Evolutionary conservation across 345 rosid genomes (phyloP).

Genomic region (Alliaria petiolata): DNA sequence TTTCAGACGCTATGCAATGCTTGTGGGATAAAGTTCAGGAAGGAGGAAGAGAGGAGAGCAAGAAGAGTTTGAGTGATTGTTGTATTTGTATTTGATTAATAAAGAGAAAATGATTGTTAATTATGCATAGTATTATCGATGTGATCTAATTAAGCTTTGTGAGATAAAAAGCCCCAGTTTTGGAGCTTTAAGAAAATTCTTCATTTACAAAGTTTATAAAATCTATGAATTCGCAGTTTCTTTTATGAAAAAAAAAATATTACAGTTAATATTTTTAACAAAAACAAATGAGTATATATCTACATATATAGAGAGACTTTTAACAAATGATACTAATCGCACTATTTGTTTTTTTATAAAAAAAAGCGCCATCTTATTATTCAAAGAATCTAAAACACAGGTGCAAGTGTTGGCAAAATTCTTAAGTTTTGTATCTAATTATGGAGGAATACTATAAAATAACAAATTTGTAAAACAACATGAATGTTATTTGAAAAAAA

Average conservation of each 20-base stretch:
- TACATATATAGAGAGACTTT: not conserved
- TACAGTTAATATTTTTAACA: not conserved
- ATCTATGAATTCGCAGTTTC: not conserved
- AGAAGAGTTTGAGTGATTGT: not conserved
- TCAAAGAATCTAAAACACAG: not conserved
- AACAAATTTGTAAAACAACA: not conserved
- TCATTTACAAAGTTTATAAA: too few species aligned
- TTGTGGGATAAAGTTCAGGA: conserved; percentile 34
- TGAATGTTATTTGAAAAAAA: not conserved
- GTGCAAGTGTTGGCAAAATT: not conserved
- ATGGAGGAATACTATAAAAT: not conserved
- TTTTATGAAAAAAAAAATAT: not conserved
- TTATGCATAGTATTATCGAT: not conserved
- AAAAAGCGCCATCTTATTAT: not conserved
- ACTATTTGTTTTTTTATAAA: not conserved
- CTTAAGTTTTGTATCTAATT: not conserved
- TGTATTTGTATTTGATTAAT: not conserved
- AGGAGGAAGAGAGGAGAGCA: conserved; percentile 14
- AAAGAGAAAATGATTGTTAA: not conserved
- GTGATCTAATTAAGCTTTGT: not conserved
- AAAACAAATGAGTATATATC: not conserved
- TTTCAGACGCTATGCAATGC: conserved; percentile 31
- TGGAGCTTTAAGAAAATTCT: not conserved
- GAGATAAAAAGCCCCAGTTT: not conserved
- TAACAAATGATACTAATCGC: not conserved